Percentiles rank a stretch among this genome's conserved stretches.
Evolutionary conservation across 2,329 filamentous ascomycete species (phyloP).

Genomic region (Verticillium albo-atrum): DNA sequence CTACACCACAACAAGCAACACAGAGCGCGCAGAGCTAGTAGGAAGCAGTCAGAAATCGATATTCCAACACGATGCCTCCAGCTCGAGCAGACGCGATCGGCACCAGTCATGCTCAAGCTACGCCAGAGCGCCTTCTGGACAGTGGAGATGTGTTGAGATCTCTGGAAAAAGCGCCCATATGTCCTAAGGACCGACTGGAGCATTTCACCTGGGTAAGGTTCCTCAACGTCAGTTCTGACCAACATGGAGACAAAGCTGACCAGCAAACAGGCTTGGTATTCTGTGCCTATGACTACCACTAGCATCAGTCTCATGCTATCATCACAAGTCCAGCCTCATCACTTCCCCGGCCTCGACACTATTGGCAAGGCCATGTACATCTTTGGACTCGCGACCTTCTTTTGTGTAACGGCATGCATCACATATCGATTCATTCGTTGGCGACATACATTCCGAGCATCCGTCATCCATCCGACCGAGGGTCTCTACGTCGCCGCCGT

Average conservation of each 20-base stretch:
- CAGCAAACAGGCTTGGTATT: not conserved
- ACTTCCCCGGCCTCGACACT: slow-evolving; percentile 46
- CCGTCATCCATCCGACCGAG: slow-evolving; percentile 47
- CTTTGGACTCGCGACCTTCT: slow-evolving; percentile 49
- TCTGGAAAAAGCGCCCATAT: not conserved
- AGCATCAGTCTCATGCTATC: slow-evolving; percentile 47
- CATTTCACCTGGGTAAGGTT: not conserved
- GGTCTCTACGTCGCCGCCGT: slow-evolving; percentile 59
- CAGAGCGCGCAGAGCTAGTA: too few species aligned
- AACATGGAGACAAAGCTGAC: not conserved
- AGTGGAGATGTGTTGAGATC: not conserved
- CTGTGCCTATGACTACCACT: slow-evolving; percentile 22
- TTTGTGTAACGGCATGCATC: slow-evolving; percentile 45
- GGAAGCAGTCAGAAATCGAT: too few species aligned
- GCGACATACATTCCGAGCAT: slow-evolving; percentile 39
- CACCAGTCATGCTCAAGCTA: not conserved
- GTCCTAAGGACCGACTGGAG: not conserved
- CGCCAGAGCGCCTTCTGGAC: not conserved
- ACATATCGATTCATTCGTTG: slow-evolving; percentile 42
- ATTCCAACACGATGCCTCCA: not conserved
- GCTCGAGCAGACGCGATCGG: not conserved
- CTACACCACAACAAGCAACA: too few species aligned
- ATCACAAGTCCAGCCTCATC: slow-evolving; percentile 40
- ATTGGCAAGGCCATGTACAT: slow-evolving; percentile 49
- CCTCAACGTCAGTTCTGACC: not conserved